Evolutionary conservation across 805 yeast species (phyloP).

Genomic region (Candida nanaspora): DNA sequence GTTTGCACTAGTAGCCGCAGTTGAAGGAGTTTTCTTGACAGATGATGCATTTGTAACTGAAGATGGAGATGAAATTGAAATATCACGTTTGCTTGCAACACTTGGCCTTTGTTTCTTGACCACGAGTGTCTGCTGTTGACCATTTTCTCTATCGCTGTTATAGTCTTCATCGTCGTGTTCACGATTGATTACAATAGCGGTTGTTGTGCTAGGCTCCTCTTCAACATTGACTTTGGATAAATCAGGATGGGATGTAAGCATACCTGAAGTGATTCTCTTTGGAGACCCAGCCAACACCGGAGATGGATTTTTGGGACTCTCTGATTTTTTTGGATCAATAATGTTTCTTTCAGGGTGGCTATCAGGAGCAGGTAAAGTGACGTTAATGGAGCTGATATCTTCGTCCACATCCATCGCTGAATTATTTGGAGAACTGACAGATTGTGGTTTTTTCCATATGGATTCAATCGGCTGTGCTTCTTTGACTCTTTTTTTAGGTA

Average conservation of each 20-base stretch:
- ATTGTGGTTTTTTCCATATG: not conserved
- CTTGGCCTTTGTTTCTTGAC: too few species aligned
- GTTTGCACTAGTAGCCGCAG: not conserved
- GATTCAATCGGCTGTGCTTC: not conserved
- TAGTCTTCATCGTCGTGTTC: conserved; percentile 5
- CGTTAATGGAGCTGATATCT: conserved; percentile 2
- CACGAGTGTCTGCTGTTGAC: too few species aligned
- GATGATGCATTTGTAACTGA: too few species aligned
- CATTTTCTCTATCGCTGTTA: not conserved
- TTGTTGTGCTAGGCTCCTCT: too few species aligned
- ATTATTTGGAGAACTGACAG: too few species aligned
- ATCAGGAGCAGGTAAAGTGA: conserved; percentile 16
- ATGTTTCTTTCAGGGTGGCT: conserved; percentile 7
- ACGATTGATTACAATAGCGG: too few species aligned
- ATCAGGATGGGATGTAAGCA: conserved; percentile 27
- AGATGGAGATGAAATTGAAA: too few species aligned
- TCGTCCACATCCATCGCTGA: not conserved
- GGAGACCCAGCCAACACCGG: conserved; percentile 29
- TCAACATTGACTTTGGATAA: conserved; percentile 18
- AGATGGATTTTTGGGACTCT: conserved; percentile 18
- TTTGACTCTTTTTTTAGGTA: not conserved
- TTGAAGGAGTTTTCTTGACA: not conserved
- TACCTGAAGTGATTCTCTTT: conserved; percentile 29
- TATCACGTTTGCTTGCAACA: too few species aligned
- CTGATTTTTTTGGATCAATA: conserved; percentile 17